phyloP scores from a whole-genome alignment of 306 rosid species.

The Hylodesmum podocarpum region DNA sequence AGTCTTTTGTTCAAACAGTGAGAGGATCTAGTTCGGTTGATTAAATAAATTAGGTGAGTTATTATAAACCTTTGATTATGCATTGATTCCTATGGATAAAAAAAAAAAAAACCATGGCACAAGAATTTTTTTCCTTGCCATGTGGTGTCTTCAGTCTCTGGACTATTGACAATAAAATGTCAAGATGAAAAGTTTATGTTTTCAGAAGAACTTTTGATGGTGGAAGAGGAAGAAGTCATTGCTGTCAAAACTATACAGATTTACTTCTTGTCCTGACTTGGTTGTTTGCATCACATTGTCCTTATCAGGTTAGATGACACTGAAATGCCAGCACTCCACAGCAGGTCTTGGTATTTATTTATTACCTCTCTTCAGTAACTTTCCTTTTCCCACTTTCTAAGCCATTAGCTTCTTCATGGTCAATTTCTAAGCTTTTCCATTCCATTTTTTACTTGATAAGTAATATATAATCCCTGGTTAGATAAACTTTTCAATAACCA shows the following conservation, averaged over 20 bases:
- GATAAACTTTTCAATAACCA: not conserved
- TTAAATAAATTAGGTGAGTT: too few species aligned
- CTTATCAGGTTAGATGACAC: constrained; percentile 36
- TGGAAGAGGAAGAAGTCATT: constrained; percentile 4
- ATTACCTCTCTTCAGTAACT: not conserved
- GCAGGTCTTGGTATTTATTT: constrained; percentile 26
- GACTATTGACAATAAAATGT: constrained; percentile 17
- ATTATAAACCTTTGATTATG: too few species aligned
- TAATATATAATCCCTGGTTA: not conserved
- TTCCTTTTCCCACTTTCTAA: constrained; percentile 23
- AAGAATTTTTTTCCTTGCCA: constrained; percentile 28
- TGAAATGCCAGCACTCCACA: constrained; percentile 32
- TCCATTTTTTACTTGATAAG: not conserved
- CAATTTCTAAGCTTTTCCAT: not conserved
- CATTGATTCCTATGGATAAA: too few species aligned
- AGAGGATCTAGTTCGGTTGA: too few species aligned
- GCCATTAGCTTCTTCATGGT: constrained; percentile 1
- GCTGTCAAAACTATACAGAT: constrained; percentile 35
- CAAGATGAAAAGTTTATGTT: constrained; percentile 5
- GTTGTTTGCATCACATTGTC: constrained; percentile 37
- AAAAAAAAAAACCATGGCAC: too few species aligned
- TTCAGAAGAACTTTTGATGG: not conserved
- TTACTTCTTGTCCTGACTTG: constrained; percentile 34
- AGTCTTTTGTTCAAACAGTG: not conserved
- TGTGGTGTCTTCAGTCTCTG: constrained; percentile 24